Evolutionary conservation across 2,329 filamentous ascomycete genomes (phyloP).

Genomic region (Chaetomiaceae sp.): DNA sequence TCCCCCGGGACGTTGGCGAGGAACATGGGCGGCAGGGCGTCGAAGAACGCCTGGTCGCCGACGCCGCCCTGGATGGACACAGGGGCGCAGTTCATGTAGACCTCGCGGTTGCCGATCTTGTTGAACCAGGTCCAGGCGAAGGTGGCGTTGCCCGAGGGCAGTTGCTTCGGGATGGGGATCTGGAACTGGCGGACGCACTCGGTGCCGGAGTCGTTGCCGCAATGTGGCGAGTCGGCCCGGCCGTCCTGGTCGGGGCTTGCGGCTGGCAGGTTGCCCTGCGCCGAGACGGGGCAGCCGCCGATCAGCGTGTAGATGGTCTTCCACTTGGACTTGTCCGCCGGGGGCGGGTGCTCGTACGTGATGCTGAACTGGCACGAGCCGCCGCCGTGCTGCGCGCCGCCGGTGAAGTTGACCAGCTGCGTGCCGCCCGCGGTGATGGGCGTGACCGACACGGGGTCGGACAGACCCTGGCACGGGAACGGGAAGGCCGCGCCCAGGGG

Average conservation of each 20-base stretch:
- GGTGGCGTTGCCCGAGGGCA: slow-evolving; percentile 37
- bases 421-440: slow-evolving; percentile 15
- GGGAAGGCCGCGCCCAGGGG: slow-evolving; percentile 16
- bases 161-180: slow-evolving; percentile 24
- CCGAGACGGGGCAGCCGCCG: slow-evolving; percentile 29
- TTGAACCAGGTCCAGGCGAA: slow-evolving; percentile 60
- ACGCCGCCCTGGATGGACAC: slow-evolving; percentile 40
- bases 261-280: slow-evolving; percentile 12
- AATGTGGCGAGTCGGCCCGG: slow-evolving; percentile 17
- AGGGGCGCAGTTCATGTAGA: slow-evolving; percentile 63
- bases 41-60: slow-evolving; percentile 30
- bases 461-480: slow-evolving; percentile 23
- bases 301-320: slow-evolving; percentile 30
- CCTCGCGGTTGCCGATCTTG: slow-evolving; percentile 55
- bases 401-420: slow-evolving; percentile 26
- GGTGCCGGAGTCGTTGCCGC: slow-evolving; percentile 23
- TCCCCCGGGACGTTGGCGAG: slow-evolving; percentile 46
- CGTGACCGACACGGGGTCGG: slow-evolving; percentile 12
- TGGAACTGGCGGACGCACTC: slow-evolving; percentile 26
- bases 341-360: slow-evolving; percentile 24
- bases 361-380: slow-evolving; percentile 30
- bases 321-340: slow-evolving; percentile 23
- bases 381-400: slow-evolving; percentile 29
- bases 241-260: slow-evolving; percentile 13
- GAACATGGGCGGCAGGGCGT: slow-evolving; percentile 49